Percentiles rank a stretch among this genome's conserved stretches.
phyloP scores from a whole-genome alignment of 306 rosid species.

The Dalbergia oliveri region DNA sequence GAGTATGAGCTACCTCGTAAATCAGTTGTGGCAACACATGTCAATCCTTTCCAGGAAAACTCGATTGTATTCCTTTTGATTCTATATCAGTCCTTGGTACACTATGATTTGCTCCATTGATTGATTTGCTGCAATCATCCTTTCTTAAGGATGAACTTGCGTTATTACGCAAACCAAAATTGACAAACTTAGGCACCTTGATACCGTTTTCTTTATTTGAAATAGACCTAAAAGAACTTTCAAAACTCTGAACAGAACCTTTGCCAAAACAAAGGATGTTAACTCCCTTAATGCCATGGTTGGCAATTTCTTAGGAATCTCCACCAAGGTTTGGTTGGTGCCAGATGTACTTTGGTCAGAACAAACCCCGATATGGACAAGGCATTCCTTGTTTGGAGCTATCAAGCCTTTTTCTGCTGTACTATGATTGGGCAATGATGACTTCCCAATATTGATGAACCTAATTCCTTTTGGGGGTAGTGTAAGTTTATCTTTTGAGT shows the following conservation, averaged over 20 bases:
- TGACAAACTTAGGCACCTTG: conserved; percentile 33
- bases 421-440: conserved; percentile 41
- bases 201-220: conserved; percentile 37
- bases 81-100: conserved; percentile 39
- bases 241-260: conserved; percentile 51
- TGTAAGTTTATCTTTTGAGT: conserved; percentile 41
- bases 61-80: conserved; percentile 47
- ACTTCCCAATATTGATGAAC: conserved; percentile 57
- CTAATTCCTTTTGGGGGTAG: conserved; percentile 62
- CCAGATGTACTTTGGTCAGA: conserved; percentile 40
- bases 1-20: no score
- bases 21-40: no score
- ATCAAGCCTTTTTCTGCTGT: conserved; percentile 46
- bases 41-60: conserved; percentile 48
- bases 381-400: conserved; percentile 48
- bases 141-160: conserved; percentile 30
- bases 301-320: conserved; percentile 43
- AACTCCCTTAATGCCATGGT: conserved; percentile 61
- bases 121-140: conserved; percentile 38
- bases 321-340: conserved; percentile 41
- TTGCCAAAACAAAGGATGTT: conserved; percentile 74
- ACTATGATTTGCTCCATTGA: conserved; percentile 41
- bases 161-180: conserved; percentile 37
- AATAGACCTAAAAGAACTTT: conserved; percentile 47
- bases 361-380: conserved; percentile 38